A percentile compares a stretch with the other conserved stretches of the same genome.
Conservation (phyloP, 352 stramenopile species). For the Phytophthora idaei region DNA sequence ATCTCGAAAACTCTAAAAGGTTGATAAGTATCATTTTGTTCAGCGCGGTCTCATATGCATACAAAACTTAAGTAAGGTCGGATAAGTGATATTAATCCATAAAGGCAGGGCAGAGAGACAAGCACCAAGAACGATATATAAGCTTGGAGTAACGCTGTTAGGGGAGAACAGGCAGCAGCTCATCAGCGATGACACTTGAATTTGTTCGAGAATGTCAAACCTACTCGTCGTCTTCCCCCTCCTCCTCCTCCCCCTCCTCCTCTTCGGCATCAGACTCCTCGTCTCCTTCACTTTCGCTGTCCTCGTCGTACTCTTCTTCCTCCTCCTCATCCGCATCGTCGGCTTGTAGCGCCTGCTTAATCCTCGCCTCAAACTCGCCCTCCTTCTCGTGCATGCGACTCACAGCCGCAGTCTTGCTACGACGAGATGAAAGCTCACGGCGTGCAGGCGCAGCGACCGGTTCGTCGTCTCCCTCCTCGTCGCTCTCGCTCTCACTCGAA, state of each 20-base stretch:
- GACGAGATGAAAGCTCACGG: slow-evolving; percentile 51
- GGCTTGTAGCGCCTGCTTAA: slow-evolving; percentile 59
- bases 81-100: no score
- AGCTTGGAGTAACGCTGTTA: no score
- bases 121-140: no score
- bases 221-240: background rate
- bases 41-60: no score
- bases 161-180: no score
- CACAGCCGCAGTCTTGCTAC: slow-evolving; percentile 63
- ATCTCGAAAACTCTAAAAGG: no score
- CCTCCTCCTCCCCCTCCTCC: background rate
- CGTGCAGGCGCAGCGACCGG: slow-evolving; percentile 15
- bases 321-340: slow-evolving; percentile 49
- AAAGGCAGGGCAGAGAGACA: no score
- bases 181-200: no score
- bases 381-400: slow-evolving; percentile 67
- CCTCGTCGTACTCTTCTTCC: slow-evolving; percentile 33
- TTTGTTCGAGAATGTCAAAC: no score
- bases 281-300: slow-evolving; percentile 23
- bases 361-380: slow-evolving; percentile 58
- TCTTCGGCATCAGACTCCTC: slow-evolving; percentile 2
- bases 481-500: slow-evolving; percentile 46
- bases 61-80: no score
- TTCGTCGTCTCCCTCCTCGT: slow-evolving; percentile 29
- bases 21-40: no score